phyloP scores from a whole-genome alignment of 441 rosid species.

The Lepidium campestre region DNA sequence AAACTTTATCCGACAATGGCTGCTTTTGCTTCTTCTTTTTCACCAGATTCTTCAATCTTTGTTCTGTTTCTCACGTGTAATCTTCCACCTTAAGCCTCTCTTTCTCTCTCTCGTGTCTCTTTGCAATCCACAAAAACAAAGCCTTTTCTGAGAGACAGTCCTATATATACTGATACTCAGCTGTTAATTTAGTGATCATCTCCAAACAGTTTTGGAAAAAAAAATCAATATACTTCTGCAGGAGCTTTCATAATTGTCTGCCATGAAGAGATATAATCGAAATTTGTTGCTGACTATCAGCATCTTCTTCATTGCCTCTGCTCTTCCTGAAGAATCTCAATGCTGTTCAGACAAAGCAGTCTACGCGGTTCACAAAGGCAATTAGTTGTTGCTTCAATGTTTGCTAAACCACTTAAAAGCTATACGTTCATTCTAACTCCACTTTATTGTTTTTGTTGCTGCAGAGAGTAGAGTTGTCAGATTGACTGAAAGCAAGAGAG shows the following conservation, averaged over 20 bases:
- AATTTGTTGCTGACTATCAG: not conserved
- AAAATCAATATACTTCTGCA: not conserved
- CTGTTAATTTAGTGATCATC: not conserved
- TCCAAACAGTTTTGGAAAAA: not conserved
- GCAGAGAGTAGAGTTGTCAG: not conserved
- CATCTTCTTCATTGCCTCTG: conserved; percentile 7
- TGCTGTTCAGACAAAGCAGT: not conserved
- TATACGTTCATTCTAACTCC: not conserved
- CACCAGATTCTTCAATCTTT: conserved; percentile 1
- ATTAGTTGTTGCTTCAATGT: not conserved
- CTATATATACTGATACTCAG: not conserved
- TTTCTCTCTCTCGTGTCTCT: not conserved
- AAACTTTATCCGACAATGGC: conserved; percentile 15
- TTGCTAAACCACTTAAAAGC: not conserved
- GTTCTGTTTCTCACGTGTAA: conserved; percentile 7
- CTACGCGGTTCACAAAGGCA: conserved; percentile 9
- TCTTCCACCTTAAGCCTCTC: conserved; percentile 1
- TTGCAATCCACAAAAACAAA: not conserved
- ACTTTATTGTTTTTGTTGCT: not conserved
- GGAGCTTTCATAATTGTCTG: not conserved
- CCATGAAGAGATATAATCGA: not conserved
- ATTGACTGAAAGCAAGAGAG: not conserved
- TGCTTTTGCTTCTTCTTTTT: conserved; percentile 6
- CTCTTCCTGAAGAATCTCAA: conserved; percentile 10
- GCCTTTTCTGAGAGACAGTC: not conserved